These are phyloP conservation scores for Paracoccidioides brasiliensis DNA, from an alignment of 2,329 filamentous ascomycete species.

Conservation along the genomic window DNA sequence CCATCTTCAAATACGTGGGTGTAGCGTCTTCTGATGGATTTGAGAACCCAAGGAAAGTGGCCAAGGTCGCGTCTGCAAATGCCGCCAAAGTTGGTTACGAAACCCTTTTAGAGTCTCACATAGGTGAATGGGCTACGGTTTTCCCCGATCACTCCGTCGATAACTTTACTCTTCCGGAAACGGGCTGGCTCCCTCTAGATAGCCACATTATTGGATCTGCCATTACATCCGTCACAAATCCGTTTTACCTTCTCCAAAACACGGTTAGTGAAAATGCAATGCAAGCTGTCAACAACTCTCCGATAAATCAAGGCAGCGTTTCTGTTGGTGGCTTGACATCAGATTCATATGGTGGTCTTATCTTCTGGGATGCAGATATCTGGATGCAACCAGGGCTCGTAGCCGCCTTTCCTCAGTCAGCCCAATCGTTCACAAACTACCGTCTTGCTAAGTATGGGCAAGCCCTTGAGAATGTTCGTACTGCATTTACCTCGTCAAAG, in stretches of 20 bases:
- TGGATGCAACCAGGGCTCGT: slow-evolving; percentile 58
- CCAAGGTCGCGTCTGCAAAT: slow-evolving; percentile 40
- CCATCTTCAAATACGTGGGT: slow-evolving; percentile 54
- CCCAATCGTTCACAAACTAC: slow-evolving; percentile 52
- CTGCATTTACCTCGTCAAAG: slow-evolving; percentile 44
- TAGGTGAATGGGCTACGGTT: slow-evolving; percentile 48
- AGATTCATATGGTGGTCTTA: slow-evolving; percentile 52
- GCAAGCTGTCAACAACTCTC: slow-evolving; percentile 34
- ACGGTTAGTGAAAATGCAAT: slow-evolving; percentile 43
- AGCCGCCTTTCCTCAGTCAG: slow-evolving; percentile 48
- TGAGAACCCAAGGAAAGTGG: slow-evolving; percentile 40
- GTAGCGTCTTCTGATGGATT: slow-evolving; percentile 58
- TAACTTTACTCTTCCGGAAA: slow-evolving; percentile 44
- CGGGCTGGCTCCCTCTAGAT: slow-evolving; percentile 45
- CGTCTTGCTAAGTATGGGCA: slow-evolving; percentile 46
- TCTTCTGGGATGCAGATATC: slow-evolving; percentile 55
- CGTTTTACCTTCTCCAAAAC: slow-evolving; percentile 37
- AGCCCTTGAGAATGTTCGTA: slow-evolving; percentile 47
- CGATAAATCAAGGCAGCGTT: slow-evolving; percentile 50
- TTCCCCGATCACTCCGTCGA: slow-evolving; percentile 51
- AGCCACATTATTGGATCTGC: slow-evolving; percentile 42
- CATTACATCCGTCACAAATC: slow-evolving; percentile 36
- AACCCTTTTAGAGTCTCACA: slow-evolving; percentile 43
- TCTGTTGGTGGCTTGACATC: slow-evolving; percentile 55
- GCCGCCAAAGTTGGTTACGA: slow-evolving; percentile 43